A percentile compares a stretch with the other conserved stretches of the same genome.
Evolutionary conservation across 768 basidiomycete species (phyloP).

Genomic region (Podaxis rugospora): DNA sequence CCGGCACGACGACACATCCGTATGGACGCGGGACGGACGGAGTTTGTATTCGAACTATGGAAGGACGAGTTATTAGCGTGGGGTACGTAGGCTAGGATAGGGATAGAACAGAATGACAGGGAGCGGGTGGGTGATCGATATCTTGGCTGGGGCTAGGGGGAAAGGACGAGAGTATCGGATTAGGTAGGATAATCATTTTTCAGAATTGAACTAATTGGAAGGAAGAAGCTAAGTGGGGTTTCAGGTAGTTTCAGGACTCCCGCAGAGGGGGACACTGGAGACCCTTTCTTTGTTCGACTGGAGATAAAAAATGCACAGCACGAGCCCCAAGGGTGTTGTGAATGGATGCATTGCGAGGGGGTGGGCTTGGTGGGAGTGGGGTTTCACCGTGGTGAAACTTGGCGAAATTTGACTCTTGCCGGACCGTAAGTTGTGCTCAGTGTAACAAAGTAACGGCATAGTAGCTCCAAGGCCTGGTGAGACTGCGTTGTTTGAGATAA

Average conservation of each 20-base stretch:
- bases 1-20: no score
- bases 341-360: background rate
- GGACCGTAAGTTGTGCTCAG: background rate
- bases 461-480: background rate
- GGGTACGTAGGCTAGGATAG: background rate
- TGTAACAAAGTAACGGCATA: background rate
- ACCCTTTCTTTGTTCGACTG: background rate
- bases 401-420: background rate
- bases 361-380: background rate
- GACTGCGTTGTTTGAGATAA: background rate
- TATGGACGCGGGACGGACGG: background rate
- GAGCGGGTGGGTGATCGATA: background rate
- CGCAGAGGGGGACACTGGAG: background rate
- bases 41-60: background rate
- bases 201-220: background rate
- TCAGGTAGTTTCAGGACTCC: background rate
- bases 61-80: background rate
- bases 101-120: background rate
- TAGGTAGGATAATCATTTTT: background rate
- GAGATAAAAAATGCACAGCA: background rate
- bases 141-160: background rate
- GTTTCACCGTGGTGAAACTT: background rate
- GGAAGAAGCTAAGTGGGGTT: background rate
- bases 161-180: background rate
- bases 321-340: background rate